Evolutionary conservation across 805 yeast genomes (phyloP).

Genomic region (Wickerhamomyces strasburgensis): DNA sequence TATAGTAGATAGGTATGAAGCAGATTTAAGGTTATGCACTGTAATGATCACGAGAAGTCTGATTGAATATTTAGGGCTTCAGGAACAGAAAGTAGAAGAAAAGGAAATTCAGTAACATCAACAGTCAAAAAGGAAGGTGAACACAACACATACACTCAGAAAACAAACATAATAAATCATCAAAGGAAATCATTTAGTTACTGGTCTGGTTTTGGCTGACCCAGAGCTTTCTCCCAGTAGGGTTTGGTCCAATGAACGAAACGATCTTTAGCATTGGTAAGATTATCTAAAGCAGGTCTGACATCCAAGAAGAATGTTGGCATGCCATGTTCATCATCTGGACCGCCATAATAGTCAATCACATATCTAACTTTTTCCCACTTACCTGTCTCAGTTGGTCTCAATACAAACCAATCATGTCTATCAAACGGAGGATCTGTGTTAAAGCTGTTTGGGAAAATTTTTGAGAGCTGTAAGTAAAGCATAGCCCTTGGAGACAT

Average conservation of each 20-base stretch:
- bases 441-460: slow-evolving; percentile 69
- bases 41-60: no score
- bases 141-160: neutral
- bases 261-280: slow-evolving; percentile 62
- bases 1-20: no score
- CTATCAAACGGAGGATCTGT: slow-evolving; percentile 92
- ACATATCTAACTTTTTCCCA: slow-evolving; percentile 84
- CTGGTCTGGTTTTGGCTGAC: slow-evolving; percentile 34
- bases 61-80: no score
- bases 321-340: slow-evolving; percentile 83
- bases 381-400: slow-evolving; percentile 42
- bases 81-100: neutral
- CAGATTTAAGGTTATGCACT: no score
- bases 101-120: neutral
- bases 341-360: slow-evolving; percentile 94
- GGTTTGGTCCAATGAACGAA: slow-evolving; percentile 63
- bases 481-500: slow-evolving; percentile 79
- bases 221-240: slow-evolving; percentile 63
- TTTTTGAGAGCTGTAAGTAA: slow-evolving; percentile 57
- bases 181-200: slow-evolving; percentile 5
- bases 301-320: slow-evolving; percentile 93
- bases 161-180: neutral
- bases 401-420: slow-evolving; percentile 95
- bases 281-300: slow-evolving; percentile 84
- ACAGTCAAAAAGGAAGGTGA: neutral